Conservation (phyloP, 2,329 filamentous ascomycete species). For the Aspergillus niger region DNA sequence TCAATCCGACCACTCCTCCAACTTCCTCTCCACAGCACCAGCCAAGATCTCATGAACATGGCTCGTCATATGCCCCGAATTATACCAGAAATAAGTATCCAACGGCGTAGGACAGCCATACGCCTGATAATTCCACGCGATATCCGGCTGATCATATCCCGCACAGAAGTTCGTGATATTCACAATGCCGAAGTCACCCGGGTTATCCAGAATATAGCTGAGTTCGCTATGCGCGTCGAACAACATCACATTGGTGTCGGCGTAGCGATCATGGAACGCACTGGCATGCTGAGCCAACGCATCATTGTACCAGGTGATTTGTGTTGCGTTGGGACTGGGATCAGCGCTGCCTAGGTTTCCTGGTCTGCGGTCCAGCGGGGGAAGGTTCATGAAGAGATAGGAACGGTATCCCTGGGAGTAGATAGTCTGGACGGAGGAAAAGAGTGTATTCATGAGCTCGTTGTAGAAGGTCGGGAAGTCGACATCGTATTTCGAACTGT, state of each 20-base stretch:
- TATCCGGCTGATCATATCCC: slow-evolving; percentile 50
- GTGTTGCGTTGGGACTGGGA: slow-evolving; percentile 49
- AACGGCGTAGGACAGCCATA: slow-evolving; percentile 50
- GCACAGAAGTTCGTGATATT: slow-evolving; percentile 51
- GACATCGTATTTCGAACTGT: slow-evolving; percentile 48
- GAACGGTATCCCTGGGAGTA: slow-evolving; percentile 48
- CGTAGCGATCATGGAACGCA: slow-evolving; percentile 36
- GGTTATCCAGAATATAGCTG: slow-evolving; percentile 46
- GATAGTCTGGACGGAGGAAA: slow-evolving; percentile 45
- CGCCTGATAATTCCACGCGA: slow-evolving; percentile 43
- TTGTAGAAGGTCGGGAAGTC: slow-evolving; percentile 51
- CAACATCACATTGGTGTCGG: slow-evolving; percentile 41
- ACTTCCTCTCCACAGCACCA: slow-evolving; percentile 18
- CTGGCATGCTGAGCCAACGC: slow-evolving; percentile 39
- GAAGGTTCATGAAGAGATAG: slow-evolving; percentile 55
- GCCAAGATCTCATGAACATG: slow-evolving; percentile 45
- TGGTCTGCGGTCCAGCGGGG: slow-evolving; percentile 52
- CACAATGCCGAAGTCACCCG: slow-evolving; percentile 45
- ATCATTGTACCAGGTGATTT: slow-evolving; percentile 50
- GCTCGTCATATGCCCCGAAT: slow-evolving; percentile 51
- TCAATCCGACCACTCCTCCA: slow-evolving; percentile 17
- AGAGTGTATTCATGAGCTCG: slow-evolving; percentile 44
- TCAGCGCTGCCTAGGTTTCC: slow-evolving; percentile 36
- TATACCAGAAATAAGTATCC: slow-evolving; percentile 52
- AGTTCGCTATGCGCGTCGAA: slow-evolving; percentile 51